Evolutionary conservation across 2,329 filamentous ascomycete genomes (phyloP).

Genomic region (Neonectria faginata): DNA sequence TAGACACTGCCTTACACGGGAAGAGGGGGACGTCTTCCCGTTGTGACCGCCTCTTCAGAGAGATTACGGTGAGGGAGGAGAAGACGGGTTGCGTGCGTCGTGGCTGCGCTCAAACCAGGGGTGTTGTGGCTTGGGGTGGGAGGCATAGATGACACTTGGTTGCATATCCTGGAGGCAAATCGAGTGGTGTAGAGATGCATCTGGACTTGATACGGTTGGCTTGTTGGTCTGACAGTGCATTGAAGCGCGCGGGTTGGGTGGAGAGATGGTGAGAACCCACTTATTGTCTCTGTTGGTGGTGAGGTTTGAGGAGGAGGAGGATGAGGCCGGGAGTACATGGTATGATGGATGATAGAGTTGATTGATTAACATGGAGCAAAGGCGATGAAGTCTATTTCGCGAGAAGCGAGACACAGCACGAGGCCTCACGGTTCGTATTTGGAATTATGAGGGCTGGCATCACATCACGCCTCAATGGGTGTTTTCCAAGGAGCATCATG

Average conservation of each 20-base stretch:
- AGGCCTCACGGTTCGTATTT: neutral
- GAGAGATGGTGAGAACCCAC: conserved; percentile 7
- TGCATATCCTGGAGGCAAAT: neutral
- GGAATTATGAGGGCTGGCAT: neutral
- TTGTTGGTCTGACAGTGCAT: neutral
- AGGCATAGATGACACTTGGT: conserved; percentile 1
- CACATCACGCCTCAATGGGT: neutral
- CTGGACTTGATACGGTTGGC: neutral
- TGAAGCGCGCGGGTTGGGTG: conserved; percentile 1
- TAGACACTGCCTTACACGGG: neutral
- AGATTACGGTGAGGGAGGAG: conserved; percentile 14
- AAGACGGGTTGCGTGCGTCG: conserved; percentile 1
- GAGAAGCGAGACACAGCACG: neutral
- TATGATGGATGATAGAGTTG: neutral
- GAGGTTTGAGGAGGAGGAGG: neutral
- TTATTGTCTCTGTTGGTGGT: conserved; percentile 8
- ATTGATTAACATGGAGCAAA: neutral
- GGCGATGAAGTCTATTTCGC: neutral
- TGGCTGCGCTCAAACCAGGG: conserved; percentile 14
- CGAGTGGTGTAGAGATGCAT: conserved; percentile 3
- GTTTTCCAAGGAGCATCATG: neutral
- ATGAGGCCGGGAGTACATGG: neutral
- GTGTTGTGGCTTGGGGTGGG: conserved; percentile 21
- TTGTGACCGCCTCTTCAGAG: conserved; percentile 18
- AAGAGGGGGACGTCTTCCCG: neutral